Evolutionary conservation across 176 grass and related monocot species (phyloP).

Genomic region (Pontederia paniculata): DNA sequence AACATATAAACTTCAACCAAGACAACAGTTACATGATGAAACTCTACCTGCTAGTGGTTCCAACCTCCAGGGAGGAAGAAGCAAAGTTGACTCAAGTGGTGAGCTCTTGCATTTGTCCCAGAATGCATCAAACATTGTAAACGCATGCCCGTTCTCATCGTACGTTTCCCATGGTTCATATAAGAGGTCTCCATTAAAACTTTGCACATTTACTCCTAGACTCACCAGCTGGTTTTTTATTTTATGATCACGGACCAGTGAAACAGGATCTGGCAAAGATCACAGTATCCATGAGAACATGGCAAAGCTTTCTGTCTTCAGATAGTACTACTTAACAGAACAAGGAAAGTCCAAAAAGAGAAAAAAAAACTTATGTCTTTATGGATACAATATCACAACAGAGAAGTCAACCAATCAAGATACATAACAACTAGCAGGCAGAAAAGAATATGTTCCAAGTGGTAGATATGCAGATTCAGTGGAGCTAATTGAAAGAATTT

Average conservation of each 20-base stretch:
- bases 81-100: constrained; percentile 30
- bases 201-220: constrained; percentile 51
- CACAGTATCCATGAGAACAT: constrained; percentile 7
- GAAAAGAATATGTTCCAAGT: too few species aligned
- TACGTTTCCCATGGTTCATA: constrained; percentile 83
- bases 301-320: too few species aligned
- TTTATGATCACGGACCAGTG: constrained; percentile 74
- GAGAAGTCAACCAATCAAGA: too few species aligned
- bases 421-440: too few species aligned
- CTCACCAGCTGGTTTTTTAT: constrained; percentile 55
- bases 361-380: too few species aligned
- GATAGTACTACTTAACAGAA: too few species aligned
- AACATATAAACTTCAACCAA: background rate
- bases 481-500: too few species aligned
- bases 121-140: constrained; percentile 55
- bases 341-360: too few species aligned
- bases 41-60: constrained; percentile 47
- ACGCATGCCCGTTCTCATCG: constrained; percentile 56
- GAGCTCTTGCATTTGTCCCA: constrained; percentile 67
- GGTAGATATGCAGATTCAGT: too few species aligned
- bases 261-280: constrained; percentile 57
- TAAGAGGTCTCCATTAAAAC: constrained; percentile 71
- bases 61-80: constrained; percentile 52
- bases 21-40: background rate
- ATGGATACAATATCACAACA: too few species aligned